phyloP scores from a whole-genome alignment of 164 flowering plant genomes.

The Aristolochia contorta region DNA sequence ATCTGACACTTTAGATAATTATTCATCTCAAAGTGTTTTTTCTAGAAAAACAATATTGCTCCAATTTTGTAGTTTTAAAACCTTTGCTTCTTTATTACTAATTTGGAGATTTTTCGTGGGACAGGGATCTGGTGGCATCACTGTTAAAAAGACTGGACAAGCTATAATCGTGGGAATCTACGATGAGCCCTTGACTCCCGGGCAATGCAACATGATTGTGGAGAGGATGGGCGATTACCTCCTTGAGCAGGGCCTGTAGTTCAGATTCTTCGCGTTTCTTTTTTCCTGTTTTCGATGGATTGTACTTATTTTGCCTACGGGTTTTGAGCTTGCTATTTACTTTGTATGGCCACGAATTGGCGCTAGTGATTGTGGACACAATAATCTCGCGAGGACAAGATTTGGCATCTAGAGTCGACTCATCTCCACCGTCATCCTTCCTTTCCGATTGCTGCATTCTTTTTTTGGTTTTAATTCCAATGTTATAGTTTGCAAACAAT shows the following conservation, averaged over 20 bases:
- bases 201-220: conserved; percentile 23
- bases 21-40: too few species aligned
- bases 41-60: too few species aligned
- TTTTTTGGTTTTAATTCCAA: too few species aligned
- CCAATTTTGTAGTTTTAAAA: too few species aligned
- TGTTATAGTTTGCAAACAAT: too few species aligned
- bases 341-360: conserved; percentile 1
- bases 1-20: too few species aligned
- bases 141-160: conserved; percentile 6
- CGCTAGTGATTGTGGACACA: neutral
- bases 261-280: neutral
- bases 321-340: neutral
- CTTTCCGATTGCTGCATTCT: too few species aligned
- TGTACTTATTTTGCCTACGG: neutral
- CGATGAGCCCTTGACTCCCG: conserved; percentile 18
- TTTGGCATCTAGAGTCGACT: neutral
- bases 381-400: neutral
- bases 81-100: neutral
- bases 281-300: neutral
- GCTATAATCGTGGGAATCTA: conserved; percentile 7
- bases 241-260: conserved; percentile 16
- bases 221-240: conserved; percentile 17
- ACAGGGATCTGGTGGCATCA: conserved; percentile 12
- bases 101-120: neutral
- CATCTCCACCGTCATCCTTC: too few species aligned